A percentile compares a stretch with the other conserved stretches of the same genome.
phyloP scores from a whole-genome alignment of 805 yeast genomes.

The Barnettozyma botsteinii region DNA sequence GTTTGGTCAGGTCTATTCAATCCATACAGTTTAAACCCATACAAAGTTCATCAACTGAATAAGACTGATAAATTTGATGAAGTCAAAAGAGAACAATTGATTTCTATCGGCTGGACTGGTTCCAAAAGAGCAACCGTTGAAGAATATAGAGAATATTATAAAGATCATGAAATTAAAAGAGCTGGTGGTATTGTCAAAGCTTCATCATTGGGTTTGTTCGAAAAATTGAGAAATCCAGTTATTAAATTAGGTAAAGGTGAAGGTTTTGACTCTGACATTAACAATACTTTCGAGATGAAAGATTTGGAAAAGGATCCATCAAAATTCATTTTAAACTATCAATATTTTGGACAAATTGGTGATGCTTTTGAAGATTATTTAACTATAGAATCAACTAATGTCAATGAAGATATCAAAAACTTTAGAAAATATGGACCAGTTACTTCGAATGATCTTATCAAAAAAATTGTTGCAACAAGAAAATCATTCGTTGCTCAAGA shows the following conservation, averaged over 20 bases:
- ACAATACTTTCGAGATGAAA: conserved; percentile 34
- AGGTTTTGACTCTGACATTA: conserved; percentile 59
- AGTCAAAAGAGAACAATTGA: conserved; percentile 37
- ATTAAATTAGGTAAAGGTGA: conserved; percentile 66
- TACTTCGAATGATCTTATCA: conserved; percentile 38
- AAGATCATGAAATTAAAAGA: conserved; percentile 55
- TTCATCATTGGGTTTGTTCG: conserved; percentile 64
- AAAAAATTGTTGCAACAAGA: conserved; percentile 26
- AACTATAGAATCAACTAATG: conserved; percentile 28
- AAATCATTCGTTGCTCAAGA: conserved; percentile 6
- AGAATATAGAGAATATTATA: conserved; percentile 65
- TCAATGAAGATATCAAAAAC: conserved; percentile 46
- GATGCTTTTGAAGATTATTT: conserved; percentile 37
- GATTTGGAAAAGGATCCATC: conserved; percentile 33
- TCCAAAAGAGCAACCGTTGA: conserved; percentile 65
- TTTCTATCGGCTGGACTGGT: conserved; percentile 91
- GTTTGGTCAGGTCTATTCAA: conserved; percentile 71
- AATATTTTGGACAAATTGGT: conserved; percentile 48
- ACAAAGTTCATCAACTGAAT: conserved; percentile 27
- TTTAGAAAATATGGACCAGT: conserved; percentile 65
- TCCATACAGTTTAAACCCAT: conserved; percentile 53
- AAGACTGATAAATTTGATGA: conserved; percentile 30
- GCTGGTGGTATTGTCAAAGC: conserved; percentile 77
- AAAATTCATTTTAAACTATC: conserved; percentile 51
- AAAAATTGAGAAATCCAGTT: conserved; percentile 52